phyloP scores from a whole-genome alignment of 139 green algal species.

The Chlorella sp. region DNA sequence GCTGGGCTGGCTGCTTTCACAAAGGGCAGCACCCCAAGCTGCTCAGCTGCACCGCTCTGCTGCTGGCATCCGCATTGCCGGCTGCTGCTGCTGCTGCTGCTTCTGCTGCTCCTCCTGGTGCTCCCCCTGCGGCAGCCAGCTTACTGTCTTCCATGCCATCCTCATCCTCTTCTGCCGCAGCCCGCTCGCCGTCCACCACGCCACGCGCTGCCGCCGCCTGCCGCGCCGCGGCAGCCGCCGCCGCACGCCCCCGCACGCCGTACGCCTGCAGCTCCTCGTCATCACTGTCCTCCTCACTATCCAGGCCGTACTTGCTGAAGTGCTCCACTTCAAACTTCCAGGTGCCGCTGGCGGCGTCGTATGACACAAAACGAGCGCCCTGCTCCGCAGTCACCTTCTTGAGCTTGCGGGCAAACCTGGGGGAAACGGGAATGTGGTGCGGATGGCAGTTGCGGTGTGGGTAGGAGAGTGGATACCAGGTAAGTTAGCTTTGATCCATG shows the following conservation, averaged over 20 bases:
- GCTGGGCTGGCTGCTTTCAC: no score
- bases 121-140: constrained; percentile 1
- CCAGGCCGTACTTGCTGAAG: constrained; percentile 90
- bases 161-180: background rate
- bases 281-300: constrained; percentile 47
- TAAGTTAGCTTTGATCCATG: no score
- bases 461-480: no score
- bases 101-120: no score
- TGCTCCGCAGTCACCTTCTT: constrained; percentile 72
- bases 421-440: background rate
- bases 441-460: background rate
- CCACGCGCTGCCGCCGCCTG: constrained; percentile 1
- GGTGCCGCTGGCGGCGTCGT: constrained; percentile 73
- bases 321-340: constrained; percentile 96
- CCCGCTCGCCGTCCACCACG: background rate
- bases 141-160: constrained; percentile 39
- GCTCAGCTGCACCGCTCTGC: no score
- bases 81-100: no score
- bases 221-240: background rate
- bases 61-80: no score
- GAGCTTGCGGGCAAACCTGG: constrained; percentile 49
- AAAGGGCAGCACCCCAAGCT: no score
- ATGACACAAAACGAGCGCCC: constrained; percentile 84
- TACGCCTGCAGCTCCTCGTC: constrained; percentile 19
- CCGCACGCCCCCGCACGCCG: constrained; percentile 1